Conservation (phyloP, 2,329 filamentous ascomycete species). For the Colletotrichum tropicicola region DNA sequence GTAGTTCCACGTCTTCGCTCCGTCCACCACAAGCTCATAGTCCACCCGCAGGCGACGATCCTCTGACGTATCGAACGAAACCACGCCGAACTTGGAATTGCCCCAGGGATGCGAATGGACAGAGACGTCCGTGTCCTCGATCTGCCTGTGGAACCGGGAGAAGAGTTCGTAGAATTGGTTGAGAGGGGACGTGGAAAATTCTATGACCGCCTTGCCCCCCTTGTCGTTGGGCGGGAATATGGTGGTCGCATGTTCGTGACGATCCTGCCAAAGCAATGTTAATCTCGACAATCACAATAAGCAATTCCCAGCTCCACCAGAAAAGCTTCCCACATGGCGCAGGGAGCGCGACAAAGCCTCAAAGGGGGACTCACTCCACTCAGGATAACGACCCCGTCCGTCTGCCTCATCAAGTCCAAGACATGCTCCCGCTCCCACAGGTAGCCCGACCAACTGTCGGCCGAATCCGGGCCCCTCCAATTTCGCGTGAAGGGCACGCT, state of each 20-base stretch:
- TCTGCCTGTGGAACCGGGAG: constrained; percentile 66
- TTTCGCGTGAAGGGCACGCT: constrained; percentile 77
- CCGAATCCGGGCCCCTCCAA: constrained; percentile 64
- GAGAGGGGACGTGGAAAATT: constrained; percentile 72
- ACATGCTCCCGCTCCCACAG: constrained; percentile 67
- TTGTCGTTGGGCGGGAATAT: constrained; percentile 44
- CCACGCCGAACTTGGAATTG: constrained; percentile 16
- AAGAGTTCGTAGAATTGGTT: constrained; percentile 76
- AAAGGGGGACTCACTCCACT: constrained; percentile 56
- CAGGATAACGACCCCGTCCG: constrained; percentile 70
- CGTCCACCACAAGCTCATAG: constrained; percentile 19
- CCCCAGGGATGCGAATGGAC: constrained; percentile 23
- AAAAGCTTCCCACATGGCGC: too few species aligned
- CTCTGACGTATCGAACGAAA: constrained; percentile 8
- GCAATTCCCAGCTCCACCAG: background rate
- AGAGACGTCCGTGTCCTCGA: constrained; percentile 44
- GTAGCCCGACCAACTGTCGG: constrained; percentile 76
- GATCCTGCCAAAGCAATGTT: constrained; percentile 42
- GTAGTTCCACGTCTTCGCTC: constrained; percentile 7
- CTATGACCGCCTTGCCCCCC: constrained; percentile 58
- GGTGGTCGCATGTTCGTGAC: constrained; percentile 75
- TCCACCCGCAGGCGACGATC: background rate
- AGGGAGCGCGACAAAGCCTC: too few species aligned
- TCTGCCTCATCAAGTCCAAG: constrained; percentile 72
- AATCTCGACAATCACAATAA: constrained; percentile 19